Percentiles rank a stretch among this genome's conserved stretches.
These are phyloP conservation scores for Ganoderma meredithae DNA, from an alignment of 1,284 basidiomycete genomes.

Conservation along the genomic window DNA sequence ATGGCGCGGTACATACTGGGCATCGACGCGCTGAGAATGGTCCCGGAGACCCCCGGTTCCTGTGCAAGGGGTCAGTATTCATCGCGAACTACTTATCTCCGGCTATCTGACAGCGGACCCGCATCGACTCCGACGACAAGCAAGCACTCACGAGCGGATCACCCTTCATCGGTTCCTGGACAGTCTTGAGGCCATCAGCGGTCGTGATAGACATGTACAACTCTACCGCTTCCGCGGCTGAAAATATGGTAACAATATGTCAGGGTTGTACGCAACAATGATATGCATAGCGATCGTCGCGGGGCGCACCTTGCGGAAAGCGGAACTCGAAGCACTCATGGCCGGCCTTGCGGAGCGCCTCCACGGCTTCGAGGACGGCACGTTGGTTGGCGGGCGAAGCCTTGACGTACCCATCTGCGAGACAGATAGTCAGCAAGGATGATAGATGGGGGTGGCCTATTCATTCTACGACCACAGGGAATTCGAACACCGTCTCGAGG, in stretches of 20 bases:
- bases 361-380: conserved; percentile 79
- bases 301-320: conserved; percentile 54
- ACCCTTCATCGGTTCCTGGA: conserved; percentile 69
- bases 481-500: neutral
- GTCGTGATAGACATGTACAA: conserved; percentile 76
- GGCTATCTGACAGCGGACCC: neutral
- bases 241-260: neutral
- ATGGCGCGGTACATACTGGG: conserved; percentile 43
- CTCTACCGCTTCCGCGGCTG: conserved; percentile 60
- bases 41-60: conserved; percentile 27
- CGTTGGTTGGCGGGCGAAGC: conserved; percentile 83
- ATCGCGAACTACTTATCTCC: neutral
- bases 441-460: neutral
- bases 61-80: conserved; percentile 1
- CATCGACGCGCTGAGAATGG: neutral
- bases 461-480: neutral
- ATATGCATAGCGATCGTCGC: neutral
- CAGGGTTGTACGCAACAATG: neutral
- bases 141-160: conserved; percentile 65
- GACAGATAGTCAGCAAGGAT: neutral
- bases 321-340: conserved; percentile 82
- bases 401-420: conserved; percentile 67
- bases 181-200: conserved; percentile 79
- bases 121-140: neutral
- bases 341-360: conserved; percentile 69